Base-by-base conservation (phyloP, 805 yeast genomes). In the Candida oleophila region DNA sequence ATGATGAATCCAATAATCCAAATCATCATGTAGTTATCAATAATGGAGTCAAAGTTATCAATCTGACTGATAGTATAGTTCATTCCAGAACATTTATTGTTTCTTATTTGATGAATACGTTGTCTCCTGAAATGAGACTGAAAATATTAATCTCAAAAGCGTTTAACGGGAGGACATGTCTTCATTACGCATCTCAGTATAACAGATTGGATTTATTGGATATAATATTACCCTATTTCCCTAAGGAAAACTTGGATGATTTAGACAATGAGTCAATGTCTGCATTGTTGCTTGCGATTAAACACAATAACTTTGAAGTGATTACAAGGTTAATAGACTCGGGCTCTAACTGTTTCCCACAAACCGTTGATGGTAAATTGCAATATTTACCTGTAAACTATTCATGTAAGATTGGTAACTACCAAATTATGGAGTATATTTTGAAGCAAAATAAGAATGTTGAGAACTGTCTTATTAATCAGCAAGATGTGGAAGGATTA, bases 321-420 rank as follows among this genome's bases (percentile, higher is more conserved):
- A 62, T 71, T 15, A 55, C 61, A 25, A 60, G 57, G 42, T 61
- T 72, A 36, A 61, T 69, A 11, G 56, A 62, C 37, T 51, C 55
- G 43, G 75, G 75, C 3, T 55, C 70, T 46, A 66, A 62, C 44
- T 64, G 69, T 37, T 66, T 56, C 41, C 76, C 77, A 4, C 77
- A 75, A 50, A 69, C 75, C 37, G 81, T 77, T 44, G 71, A 68
- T 37, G 63, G 71, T 14, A 77, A 73, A 49, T 82, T 85, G 35
- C 85, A 81, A 49, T 88, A 89, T 59, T 68, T 84, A 41, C 89
- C 92, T 0, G 74, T 94, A 41, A 89, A 88, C 58, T 81, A 87
- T 59, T 97, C 98, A 1, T 94, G 98, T 65, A 85, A 86, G 57
- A 79, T 80, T 49, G 97, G 97, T 12, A 82, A 88, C 56, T 78